Evolutionary conservation across 1,284 basidiomycete genomes (phyloP).

Genomic region (Puccinia hordei): DNA sequence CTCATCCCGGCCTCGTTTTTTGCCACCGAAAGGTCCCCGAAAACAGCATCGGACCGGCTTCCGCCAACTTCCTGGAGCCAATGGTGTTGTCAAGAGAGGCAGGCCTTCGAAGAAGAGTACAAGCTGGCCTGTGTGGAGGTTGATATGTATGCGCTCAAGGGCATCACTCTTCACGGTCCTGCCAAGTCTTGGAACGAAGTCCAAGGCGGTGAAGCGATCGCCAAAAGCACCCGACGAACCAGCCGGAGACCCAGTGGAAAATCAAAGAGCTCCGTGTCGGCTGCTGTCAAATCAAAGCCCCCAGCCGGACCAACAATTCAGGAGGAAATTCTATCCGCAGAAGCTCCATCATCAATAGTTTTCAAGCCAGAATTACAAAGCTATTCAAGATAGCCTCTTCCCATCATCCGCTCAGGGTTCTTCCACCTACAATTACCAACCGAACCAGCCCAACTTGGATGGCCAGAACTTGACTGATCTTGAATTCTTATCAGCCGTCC

Average conservation of each 20-base stretch:
- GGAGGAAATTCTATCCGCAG: neutral
- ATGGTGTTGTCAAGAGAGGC: slow-evolving; percentile 41
- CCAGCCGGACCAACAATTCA: neutral
- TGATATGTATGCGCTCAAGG: slow-evolving; percentile 46
- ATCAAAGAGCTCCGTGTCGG: neutral
- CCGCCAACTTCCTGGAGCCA: slow-evolving; percentile 30
- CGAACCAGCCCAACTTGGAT: neutral
- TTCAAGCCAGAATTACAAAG: neutral
- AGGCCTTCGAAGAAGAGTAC: slow-evolving; percentile 49
- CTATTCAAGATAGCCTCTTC: neutral
- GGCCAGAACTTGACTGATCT: neutral
- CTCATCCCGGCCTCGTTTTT: slow-evolving; percentile 7
- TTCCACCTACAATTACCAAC: neutral
- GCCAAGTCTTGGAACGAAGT: slow-evolving; percentile 17
- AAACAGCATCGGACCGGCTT: slow-evolving; percentile 50
- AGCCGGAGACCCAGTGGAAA: neutral
- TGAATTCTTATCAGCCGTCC: neutral
- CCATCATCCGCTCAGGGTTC: neutral
- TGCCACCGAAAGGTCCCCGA: slow-evolving; percentile 29
- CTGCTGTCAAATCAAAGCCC: neutral
- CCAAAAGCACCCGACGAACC: neutral
- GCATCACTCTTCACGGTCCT: slow-evolving; percentile 25
- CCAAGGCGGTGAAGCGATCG: neutral
- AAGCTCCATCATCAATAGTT: too few species aligned
- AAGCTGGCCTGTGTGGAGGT: slow-evolving; percentile 29